Conservation (phyloP, 108 stramenopile genomes). For the Fistulifera pelliculosa region DNA sequence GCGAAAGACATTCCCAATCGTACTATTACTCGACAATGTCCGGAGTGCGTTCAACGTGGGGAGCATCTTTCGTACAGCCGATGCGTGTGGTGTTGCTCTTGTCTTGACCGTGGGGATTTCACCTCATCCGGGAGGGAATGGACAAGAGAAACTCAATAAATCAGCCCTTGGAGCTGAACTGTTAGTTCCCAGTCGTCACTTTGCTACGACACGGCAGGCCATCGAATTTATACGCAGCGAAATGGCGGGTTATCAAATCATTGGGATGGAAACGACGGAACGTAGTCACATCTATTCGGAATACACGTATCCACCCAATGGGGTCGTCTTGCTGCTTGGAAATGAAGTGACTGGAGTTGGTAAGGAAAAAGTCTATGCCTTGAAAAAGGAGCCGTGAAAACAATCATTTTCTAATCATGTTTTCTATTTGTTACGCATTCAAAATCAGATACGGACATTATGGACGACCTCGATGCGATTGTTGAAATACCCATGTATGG, state of each 20-base stretch:
- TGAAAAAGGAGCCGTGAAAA: too few relatives aligned
- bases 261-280: slow-evolving; percentile 81
- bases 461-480: slow-evolving; percentile 35
- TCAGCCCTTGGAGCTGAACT: slow-evolving; percentile 70
- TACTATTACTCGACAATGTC: slow-evolving; percentile 77
- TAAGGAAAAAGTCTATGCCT: not conserved
- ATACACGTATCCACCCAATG: slow-evolving; percentile 32
- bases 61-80: slow-evolving; percentile 78
- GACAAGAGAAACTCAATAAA: slow-evolving; percentile 70
- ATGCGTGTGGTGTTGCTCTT: slow-evolving; percentile 38
- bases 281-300: slow-evolving; percentile 42
- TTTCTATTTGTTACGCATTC: too few relatives aligned
- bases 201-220: slow-evolving; percentile 55
- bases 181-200: slow-evolving; percentile 54
- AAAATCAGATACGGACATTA: slow-evolving; percentile 1
- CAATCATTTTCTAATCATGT: too few relatives aligned
- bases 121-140: slow-evolving; percentile 68
- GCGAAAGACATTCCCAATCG: slow-evolving; percentile 45
- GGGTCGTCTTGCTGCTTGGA: slow-evolving; percentile 65
- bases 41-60: slow-evolving; percentile 84
- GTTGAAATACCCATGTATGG: slow-evolving; percentile 85
- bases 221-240: not conserved
- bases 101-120: slow-evolving; percentile 62
- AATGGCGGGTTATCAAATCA: slow-evolving; percentile 24
- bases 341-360: slow-evolving; percentile 72